Percentiles rank a stretch among this genome's conserved stretches.
Conservation (phyloP, 2,329 filamentous ascomycete genomes). For the Trichophaea hybrida region DNA sequence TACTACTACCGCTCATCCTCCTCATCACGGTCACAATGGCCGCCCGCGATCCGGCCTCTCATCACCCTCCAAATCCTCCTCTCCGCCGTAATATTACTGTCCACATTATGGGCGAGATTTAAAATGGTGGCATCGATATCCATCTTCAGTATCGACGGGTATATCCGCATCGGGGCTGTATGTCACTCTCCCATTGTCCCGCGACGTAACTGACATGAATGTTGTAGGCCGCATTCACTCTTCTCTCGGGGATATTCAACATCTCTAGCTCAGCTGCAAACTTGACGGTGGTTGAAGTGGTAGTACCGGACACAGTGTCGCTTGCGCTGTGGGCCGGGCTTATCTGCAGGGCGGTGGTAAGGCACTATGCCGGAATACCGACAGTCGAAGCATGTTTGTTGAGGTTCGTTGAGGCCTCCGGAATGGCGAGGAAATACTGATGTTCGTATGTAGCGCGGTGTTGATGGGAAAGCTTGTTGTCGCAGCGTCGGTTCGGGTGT, state of each 20-base stretch:
- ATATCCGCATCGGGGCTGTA: neutral
- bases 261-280: neutral
- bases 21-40: neutral
- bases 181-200: neutral
- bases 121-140: neutral
- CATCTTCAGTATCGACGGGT: neutral
- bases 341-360: neutral
- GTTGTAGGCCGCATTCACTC: neutral
- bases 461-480: neutral
- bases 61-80: neutral
- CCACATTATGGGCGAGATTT: neutral
- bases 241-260: neutral
- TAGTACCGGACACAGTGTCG: neutral
- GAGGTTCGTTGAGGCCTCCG: neutral
- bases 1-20: neutral
- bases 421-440: neutral
- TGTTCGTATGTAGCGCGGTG: neutral
- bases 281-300: neutral
- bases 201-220: neutral
- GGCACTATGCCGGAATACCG: neutral
- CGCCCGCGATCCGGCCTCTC: neutral
- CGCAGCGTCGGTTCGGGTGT: neutral
- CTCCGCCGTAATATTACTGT: neutral
- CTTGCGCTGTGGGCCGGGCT: neutral
- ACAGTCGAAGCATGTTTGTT: neutral